Evolutionary conservation across 225 moss, liverwort and hornwort genomes (phyloP).

Genomic region (Anthoceros angustus): DNA sequence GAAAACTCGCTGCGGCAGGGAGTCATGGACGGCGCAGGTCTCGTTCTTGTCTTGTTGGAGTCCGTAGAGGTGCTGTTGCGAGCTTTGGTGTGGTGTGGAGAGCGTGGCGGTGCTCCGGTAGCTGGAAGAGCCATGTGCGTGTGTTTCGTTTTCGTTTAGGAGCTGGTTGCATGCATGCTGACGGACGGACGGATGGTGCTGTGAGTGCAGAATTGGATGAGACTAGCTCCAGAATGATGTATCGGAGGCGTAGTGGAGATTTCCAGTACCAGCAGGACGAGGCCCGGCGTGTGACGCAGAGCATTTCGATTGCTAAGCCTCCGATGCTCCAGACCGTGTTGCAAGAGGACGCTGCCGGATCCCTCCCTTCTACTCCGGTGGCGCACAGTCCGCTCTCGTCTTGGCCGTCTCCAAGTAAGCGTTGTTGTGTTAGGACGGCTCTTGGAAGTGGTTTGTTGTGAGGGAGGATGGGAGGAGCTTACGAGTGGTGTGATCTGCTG

Average conservation of each 20-base stretch:
- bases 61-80: neutral
- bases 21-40: no score
- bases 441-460: no score
- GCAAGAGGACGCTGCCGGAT: slow-evolving; percentile 34
- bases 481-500: no score
- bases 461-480: no score
- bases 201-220: slow-evolving; percentile 26
- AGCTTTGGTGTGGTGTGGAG: neutral
- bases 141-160: no score
- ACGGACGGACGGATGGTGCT: neutral
- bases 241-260: slow-evolving; percentile 42
- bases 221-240: slow-evolving; percentile 28
- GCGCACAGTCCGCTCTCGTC: slow-evolving; percentile 10
- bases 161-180: neutral
- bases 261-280: slow-evolving; percentile 26
- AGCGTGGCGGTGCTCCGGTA: no score
- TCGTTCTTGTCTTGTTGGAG: no score
- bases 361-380: slow-evolving; percentile 33
- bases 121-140: no score
- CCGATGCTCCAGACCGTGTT: slow-evolving; percentile 27
- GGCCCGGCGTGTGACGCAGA: slow-evolving; percentile 42
- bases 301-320: slow-evolving; percentile 45
- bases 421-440: no score
- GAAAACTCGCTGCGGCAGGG: slow-evolving; percentile 29
- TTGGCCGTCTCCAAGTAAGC: slow-evolving; percentile 11